A percentile compares a stretch with the other conserved stretches of the same genome.
Evolutionary conservation across 179 eudicot genomes (phyloP).

Genomic region (Heliamphora pulchella): DNA sequence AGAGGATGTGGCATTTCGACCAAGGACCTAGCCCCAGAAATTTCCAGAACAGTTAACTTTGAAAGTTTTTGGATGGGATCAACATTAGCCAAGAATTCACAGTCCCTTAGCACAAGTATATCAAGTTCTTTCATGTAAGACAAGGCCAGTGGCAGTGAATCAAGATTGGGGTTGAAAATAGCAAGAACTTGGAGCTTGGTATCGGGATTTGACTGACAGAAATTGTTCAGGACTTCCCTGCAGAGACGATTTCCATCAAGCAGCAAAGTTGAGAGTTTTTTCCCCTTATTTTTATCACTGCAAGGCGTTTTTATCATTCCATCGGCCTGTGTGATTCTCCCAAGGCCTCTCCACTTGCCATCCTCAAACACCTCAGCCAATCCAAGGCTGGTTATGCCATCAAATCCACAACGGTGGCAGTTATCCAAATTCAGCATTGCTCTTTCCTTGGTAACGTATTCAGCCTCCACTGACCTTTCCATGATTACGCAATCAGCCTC

Average conservation of each 20-base stretch:
- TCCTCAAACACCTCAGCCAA: slow-evolving; percentile 17
- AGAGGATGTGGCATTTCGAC: neutral
- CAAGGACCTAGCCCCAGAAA: slow-evolving; percentile 22
- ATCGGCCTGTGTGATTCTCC: slow-evolving; percentile 14
- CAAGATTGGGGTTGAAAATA: slow-evolving; percentile 14
- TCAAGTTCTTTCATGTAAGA: slow-evolving; percentile 6
- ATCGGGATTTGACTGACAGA: neutral
- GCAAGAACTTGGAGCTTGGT: slow-evolving; percentile 15
- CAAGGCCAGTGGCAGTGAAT: neutral
- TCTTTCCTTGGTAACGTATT: slow-evolving; percentile 15
- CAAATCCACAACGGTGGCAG: slow-evolving; percentile 5
- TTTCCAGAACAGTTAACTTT: slow-evolving; percentile 20
- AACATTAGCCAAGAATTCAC: slow-evolving; percentile 16
- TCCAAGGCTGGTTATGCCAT: slow-evolving; percentile 18
- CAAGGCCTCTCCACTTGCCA: slow-evolving; percentile 13
- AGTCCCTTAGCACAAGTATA: slow-evolving; percentile 25
- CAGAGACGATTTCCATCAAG: slow-evolving; percentile 24
- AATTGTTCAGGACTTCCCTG: neutral
- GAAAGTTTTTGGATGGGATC: neutral
- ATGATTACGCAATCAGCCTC: slow-evolving; percentile 8
- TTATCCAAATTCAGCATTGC: slow-evolving; percentile 3
- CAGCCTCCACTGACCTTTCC: neutral
- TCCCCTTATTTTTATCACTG: neutral
- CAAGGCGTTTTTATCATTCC: slow-evolving; percentile 16
- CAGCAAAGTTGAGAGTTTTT: slow-evolving; percentile 15